Evolutionary conservation across 768 basidiomycete species (phyloP).

Genomic region (Leucogyrophana mollusca): DNA sequence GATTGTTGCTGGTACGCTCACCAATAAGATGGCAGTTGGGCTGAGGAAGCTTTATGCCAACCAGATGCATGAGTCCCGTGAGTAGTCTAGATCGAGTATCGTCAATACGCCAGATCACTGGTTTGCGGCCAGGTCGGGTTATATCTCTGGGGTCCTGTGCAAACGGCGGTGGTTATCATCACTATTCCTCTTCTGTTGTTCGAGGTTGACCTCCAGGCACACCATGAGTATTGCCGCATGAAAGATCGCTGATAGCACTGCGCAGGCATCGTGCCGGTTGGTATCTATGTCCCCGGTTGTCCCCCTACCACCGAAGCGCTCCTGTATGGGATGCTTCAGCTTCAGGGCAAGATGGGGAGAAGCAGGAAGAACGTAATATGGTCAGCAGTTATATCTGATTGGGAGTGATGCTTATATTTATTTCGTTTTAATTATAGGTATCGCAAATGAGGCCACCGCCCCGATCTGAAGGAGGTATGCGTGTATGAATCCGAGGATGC

Average conservation of each 20-base stretch:
- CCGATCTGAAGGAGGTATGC: too few species aligned
- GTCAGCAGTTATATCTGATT: constrained; percentile 39
- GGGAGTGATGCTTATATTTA: too few species aligned
- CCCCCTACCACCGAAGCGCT: constrained; percentile 96
- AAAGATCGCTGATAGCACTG: constrained; percentile 6
- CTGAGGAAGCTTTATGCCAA: constrained; percentile 95
- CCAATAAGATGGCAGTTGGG: constrained; percentile 99
- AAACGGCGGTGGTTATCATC: constrained; percentile 96
- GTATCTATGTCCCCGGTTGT: constrained; percentile 97
- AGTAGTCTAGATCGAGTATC: constrained; percentile 34
- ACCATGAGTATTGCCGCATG: not conserved
- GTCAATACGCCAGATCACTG: constrained; percentile 4
- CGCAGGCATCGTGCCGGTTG: constrained; percentile 92
- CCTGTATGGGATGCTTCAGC: constrained; percentile 93
- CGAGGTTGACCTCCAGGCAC: constrained; percentile 92
- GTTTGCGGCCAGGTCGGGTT: constrained; percentile 73
- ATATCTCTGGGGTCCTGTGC: constrained; percentile 99
- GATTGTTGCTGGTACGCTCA: constrained; percentile 98
- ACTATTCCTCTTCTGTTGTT: constrained; percentile 98
- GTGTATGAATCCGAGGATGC: too few species aligned
- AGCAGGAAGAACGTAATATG: constrained; percentile 85
- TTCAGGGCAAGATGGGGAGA: constrained; percentile 93
- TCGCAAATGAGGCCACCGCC: too few species aligned
- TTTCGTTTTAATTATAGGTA: too few species aligned
- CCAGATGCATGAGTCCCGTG: constrained; percentile 97